phyloP scores from a whole-genome alignment of 306 rosid genomes.

The Pueraria montana region DNA sequence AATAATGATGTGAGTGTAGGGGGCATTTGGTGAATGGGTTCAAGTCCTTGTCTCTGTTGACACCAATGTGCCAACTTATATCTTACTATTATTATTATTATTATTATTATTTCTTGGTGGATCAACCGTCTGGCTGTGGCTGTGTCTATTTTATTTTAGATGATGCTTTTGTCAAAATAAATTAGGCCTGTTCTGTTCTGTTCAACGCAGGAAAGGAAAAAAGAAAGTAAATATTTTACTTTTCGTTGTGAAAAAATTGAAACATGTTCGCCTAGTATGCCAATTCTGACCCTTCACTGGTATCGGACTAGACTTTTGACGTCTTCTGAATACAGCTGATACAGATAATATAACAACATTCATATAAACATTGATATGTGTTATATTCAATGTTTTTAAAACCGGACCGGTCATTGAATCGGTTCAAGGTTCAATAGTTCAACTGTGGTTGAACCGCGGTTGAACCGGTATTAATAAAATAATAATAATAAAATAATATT shows the following conservation, averaged over 20 bases:
- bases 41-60: slow-evolving; percentile 35
- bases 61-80: slow-evolving; percentile 49
- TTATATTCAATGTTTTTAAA: no score
- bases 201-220: neutral
- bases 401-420: no score
- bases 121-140: neutral
- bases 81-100: no score
- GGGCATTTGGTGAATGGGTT: slow-evolving; percentile 34
- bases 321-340: no score
- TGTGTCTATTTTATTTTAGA: neutral
- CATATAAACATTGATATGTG: no score
- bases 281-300: neutral
- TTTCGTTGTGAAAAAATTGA: neutral
- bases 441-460: no score
- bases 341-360: no score
- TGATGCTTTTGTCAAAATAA: slow-evolving; percentile 4
- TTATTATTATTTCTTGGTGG: neutral
- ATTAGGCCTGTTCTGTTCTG: neutral
- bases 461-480: no score
- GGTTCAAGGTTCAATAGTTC: no score
- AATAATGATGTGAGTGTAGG: slow-evolving; percentile 4
- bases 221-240: neutral
- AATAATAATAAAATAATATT: no score
- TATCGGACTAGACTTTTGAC: no score
- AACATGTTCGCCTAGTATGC: neutral